Conservation (phyloP, 345 rosid species). For the Durio zibethinus region DNA sequence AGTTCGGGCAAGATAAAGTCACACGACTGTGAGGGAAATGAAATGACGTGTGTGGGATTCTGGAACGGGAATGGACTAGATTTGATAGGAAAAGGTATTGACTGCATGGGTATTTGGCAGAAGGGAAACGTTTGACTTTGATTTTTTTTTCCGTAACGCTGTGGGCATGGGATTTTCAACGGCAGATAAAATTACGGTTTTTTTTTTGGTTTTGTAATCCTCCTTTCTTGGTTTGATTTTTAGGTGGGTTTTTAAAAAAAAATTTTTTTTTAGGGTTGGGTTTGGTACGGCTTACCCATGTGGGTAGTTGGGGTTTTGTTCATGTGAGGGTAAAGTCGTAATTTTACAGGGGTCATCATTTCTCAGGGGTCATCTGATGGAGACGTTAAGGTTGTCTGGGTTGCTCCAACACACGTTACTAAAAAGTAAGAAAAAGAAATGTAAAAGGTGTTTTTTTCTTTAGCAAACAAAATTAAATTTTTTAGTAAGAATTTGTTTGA, state of each 20-base stretch:
- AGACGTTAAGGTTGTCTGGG: conserved; percentile 45
- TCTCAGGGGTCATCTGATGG: conserved; percentile 28
- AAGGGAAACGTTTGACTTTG: conserved; percentile 22
- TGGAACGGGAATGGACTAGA: not conserved
- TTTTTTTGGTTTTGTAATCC: no score
- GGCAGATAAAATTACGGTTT: not conserved
- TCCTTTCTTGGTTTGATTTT: not conserved
- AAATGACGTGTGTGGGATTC: conserved; percentile 18
- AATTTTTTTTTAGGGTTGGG: not conserved
- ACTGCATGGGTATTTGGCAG: conserved; percentile 5
- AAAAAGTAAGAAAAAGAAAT: not conserved
- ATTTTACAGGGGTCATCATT: no score
- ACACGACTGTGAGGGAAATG: conserved; percentile 31
- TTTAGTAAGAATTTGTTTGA: no score
- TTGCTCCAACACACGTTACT: conserved; percentile 35
- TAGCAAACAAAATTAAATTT: not conserved
- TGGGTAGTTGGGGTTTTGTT: not conserved
- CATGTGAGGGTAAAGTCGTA: not conserved
- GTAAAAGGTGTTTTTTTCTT: not conserved
- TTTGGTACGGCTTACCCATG: not conserved
- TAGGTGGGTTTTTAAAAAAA: no score
- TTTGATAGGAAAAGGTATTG: conserved; percentile 6
- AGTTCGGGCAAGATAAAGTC: conserved; percentile 21
- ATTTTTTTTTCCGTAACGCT: no score
- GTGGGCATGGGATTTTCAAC: not conserved